Evolutionary conservation across 2,329 filamentous ascomycete species (phyloP).

Genomic region (Metarhizium humberi): DNA sequence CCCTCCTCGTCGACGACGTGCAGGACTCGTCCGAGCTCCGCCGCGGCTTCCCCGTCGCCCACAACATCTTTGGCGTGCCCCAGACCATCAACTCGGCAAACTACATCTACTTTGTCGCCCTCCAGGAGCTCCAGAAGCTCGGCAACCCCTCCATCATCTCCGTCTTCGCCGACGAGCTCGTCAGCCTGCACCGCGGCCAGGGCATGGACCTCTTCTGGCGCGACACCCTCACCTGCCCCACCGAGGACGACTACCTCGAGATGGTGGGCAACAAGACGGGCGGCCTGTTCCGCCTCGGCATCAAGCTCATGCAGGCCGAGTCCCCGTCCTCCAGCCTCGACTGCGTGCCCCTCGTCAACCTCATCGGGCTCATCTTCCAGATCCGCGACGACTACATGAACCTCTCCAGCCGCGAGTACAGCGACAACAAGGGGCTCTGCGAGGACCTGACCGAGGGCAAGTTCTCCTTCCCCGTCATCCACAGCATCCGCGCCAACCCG

Average conservation of each 20-base stretch:
- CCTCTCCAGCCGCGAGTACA: slow-evolving; percentile 65
- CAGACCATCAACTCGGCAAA: slow-evolving; percentile 90
- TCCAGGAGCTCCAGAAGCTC: slow-evolving; percentile 65
- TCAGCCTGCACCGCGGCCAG: slow-evolving; percentile 79
- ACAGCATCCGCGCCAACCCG: slow-evolving; percentile 73
- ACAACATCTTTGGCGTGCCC: slow-evolving; percentile 74
- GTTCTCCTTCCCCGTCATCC: slow-evolving; percentile 93
- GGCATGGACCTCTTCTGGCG: slow-evolving; percentile 91
- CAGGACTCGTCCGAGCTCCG: slow-evolving; percentile 72
- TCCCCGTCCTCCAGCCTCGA: slow-evolving; percentile 41
- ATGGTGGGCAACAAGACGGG: slow-evolving; percentile 92
- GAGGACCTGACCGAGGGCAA: slow-evolving; percentile 96
- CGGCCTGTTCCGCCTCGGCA: slow-evolving; percentile 72
- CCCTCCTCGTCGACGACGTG: slow-evolving; percentile 77
- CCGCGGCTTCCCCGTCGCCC: slow-evolving; percentile 71
- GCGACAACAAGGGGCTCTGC: slow-evolving; percentile 83
- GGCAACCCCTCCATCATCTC: slow-evolving; percentile 56
- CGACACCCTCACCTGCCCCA: slow-evolving; percentile 73
- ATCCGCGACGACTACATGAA: slow-evolving; percentile 94
- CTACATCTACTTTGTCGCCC: slow-evolving; percentile 76
- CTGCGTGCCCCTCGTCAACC: slow-evolving; percentile 76
- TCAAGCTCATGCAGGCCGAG: slow-evolving; percentile 83
- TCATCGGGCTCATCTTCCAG: slow-evolving; percentile 80
- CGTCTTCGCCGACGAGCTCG: slow-evolving; percentile 72
- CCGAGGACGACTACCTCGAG: slow-evolving; percentile 84